Percentiles rank a stretch among this genome's conserved stretches.
Evolutionary conservation across 768 basidiomycete species (phyloP).

Genomic region (Lyophyllum shimeji): DNA sequence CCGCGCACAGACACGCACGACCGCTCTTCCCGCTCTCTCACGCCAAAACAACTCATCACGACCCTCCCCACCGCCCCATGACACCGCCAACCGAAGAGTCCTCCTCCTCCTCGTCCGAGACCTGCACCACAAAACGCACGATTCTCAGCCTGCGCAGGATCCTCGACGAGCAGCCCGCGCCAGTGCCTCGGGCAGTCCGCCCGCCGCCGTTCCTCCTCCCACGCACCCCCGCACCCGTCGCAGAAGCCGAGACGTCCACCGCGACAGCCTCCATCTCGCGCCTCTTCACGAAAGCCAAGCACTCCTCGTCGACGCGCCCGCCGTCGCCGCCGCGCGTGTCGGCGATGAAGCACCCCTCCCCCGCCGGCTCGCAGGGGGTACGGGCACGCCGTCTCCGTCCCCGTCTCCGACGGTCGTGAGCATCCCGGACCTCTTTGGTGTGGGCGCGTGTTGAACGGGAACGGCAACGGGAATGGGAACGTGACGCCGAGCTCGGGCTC

Average conservation of each 20-base stretch:
- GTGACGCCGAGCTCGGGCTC: constrained; percentile 44
- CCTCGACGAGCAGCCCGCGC: constrained; percentile 52
- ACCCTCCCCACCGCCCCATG: constrained; percentile 36
- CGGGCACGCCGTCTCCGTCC: constrained; percentile 30
- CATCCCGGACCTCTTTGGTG: constrained; percentile 26
- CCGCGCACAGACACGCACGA: constrained; percentile 8
- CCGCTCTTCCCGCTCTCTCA: constrained; percentile 27
- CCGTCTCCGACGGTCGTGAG: constrained; percentile 19
- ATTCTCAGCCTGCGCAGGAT: constrained; percentile 70
- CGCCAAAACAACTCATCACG: constrained; percentile 25
- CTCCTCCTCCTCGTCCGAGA: constrained; percentile 54
- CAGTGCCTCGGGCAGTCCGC: constrained; percentile 1
- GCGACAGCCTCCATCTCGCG: constrained; percentile 79
- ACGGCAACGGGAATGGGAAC: constrained; percentile 21
- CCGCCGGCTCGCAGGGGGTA: constrained; percentile 10
- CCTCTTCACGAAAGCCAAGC: constrained; percentile 63
- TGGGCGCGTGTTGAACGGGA: too few relatives aligned
- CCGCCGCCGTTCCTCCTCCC: constrained; percentile 39
- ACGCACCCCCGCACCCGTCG: constrained; percentile 50
- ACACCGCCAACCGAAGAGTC: constrained; percentile 65
- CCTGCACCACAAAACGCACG: constrained; percentile 58
- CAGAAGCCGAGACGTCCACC: constrained; percentile 58
- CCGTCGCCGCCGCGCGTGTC: constrained; percentile 56
- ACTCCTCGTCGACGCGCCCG: constrained; percentile 61
- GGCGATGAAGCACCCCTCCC: constrained; percentile 38